A percentile compares a stretch with the other conserved stretches of the same genome.
Evolutionary conservation across 331 rosid genomes (phyloP).

Genomic region (Quercus lobata): DNA sequence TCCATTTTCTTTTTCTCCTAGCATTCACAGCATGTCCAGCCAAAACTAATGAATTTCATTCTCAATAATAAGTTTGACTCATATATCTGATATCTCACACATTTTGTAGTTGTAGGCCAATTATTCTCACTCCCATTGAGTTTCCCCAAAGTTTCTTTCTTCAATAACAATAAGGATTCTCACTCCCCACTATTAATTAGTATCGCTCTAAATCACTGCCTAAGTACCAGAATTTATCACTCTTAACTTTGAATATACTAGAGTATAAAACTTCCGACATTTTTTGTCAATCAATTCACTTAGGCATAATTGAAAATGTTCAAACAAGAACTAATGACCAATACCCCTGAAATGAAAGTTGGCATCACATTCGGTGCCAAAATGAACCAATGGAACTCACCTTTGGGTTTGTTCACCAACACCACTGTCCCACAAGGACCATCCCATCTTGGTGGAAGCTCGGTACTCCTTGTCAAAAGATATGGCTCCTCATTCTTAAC

Average conservation of each 20-base stretch:
- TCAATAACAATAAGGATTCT: not conserved
- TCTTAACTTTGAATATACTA: not conserved
- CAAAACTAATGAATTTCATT: not conserved
- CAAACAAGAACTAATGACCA: not conserved
- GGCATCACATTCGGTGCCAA: not conserved
- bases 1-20: not conserved
- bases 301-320: not conserved
- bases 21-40: not conserved
- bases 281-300: not conserved
- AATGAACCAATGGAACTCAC: slow-evolving; percentile 28
- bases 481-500: slow-evolving; percentile 52
- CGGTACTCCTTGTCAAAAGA: slow-evolving; percentile 63
- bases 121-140: not conserved
- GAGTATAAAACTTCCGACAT: not conserved
- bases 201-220: not conserved
- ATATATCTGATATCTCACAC: not conserved
- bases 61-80: not conserved
- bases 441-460: slow-evolving; percentile 83
- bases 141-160: not conserved
- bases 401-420: slow-evolving; percentile 93
- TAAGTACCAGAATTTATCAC: not conserved
- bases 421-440: slow-evolving; percentile 73
- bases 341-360: not conserved
- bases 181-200: not conserved
- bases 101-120: not conserved